Percentiles rank a stretch among this genome's conserved stretches.
These are phyloP conservation scores for Rhizodiscina lignyota DNA, from an alignment of 495 filamentous ascomycete species.

Conservation along the genomic window DNA sequence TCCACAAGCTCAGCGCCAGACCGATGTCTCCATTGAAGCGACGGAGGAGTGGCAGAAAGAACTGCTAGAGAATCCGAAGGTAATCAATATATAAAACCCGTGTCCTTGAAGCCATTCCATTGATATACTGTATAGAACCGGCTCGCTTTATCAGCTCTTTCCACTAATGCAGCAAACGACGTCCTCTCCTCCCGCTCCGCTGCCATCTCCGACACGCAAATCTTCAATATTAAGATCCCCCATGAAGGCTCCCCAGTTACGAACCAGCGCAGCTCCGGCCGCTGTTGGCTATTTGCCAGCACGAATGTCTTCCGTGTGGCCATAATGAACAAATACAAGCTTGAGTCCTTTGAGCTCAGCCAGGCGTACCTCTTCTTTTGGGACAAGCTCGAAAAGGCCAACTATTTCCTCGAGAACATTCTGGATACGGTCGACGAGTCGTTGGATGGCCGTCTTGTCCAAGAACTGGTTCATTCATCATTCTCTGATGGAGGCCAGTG, in stretches of 20 bases:
- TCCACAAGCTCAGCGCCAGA: too few relatives aligned
- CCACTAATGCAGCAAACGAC: constrained; percentile 32
- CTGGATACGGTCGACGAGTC: constrained; percentile 52
- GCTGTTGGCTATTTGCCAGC: constrained; percentile 80
- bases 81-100: constrained; percentile 13
- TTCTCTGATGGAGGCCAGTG: constrained; percentile 76
- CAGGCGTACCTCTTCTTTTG: constrained; percentile 89
- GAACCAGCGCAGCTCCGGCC: constrained; percentile 60
- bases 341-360: constrained; percentile 65
- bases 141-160: constrained; percentile 53
- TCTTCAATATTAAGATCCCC: constrained; percentile 70
- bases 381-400: constrained; percentile 87
- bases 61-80: constrained; percentile 47
- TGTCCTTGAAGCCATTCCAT: background rate
- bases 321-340: constrained; percentile 61
- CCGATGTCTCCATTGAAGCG: constrained; percentile 27
- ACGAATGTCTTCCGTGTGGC: constrained; percentile 79
- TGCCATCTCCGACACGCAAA: constrained; percentile 45
- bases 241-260: constrained; percentile 72
- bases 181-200: constrained; percentile 34
- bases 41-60: constrained; percentile 40
- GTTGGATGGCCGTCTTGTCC: constrained; percentile 51
- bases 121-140: constrained; percentile 27
- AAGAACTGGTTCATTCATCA: constrained; percentile 44
- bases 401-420: constrained; percentile 72